A percentile compares a stretch with the other conserved stretches of the same genome.
Evolutionary conservation across 2,329 filamentous ascomycete genomes (phyloP).

Genomic region (Anisogramma anomala): DNA sequence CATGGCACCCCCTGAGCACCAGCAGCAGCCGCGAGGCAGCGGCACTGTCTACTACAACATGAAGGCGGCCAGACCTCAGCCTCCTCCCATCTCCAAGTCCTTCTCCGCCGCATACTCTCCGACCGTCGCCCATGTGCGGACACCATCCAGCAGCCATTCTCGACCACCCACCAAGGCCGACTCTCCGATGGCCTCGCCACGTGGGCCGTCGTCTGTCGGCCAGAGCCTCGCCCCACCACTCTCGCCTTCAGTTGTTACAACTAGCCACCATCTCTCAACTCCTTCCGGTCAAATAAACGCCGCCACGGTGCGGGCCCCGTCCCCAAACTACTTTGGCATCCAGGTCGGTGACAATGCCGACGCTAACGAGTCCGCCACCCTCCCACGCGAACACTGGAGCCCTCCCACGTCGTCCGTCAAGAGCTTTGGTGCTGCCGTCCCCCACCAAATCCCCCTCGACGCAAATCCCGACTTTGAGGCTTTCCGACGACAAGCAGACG

Average conservation of each 20-base stretch:
- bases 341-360: constrained; percentile 50
- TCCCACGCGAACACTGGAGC: constrained; percentile 64
- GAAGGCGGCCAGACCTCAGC: constrained; percentile 32
- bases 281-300: constrained; percentile 18
- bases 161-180: constrained; percentile 30
- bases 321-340: constrained; percentile 82
- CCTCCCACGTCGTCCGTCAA: constrained; percentile 58
- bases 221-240: constrained; percentile 42
- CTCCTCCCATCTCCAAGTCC: constrained; percentile 24
- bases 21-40: constrained; percentile 19
- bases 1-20: constrained; percentile 20
- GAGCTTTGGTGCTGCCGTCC: constrained; percentile 56
- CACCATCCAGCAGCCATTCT: constrained; percentile 31
- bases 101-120: constrained; percentile 18
- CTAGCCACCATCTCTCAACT: constrained; percentile 3
- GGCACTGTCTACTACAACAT: constrained; percentile 32
- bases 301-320: constrained; percentile 39
- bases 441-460: constrained; percentile 59
- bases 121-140: constrained; percentile 24
- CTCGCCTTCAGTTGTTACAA: constrained; percentile 25
- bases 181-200: constrained; percentile 42
- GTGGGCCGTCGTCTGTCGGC: constrained; percentile 41
- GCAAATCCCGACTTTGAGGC: constrained; percentile 74
- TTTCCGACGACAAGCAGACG: constrained; percentile 62
- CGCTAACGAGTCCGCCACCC: constrained; percentile 49